Conservation (phyloP, 495 filamentous ascomycete species). For the Podospora fimiseda region DNA sequence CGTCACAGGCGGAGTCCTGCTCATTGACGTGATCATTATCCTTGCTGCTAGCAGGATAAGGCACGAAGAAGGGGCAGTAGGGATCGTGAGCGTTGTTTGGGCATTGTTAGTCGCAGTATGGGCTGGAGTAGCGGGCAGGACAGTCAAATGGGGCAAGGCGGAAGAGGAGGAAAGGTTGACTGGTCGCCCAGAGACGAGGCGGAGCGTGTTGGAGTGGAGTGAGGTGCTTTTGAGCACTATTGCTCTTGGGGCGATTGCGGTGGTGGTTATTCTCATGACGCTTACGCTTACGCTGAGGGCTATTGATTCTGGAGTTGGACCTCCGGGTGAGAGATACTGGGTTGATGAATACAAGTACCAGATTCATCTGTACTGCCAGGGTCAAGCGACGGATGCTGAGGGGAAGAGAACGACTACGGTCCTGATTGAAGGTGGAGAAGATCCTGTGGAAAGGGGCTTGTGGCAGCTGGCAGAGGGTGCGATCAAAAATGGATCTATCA, state of each 20-base stretch:
- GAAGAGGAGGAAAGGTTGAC: conserved; percentile 92
- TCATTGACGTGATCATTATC: conserved; percentile 74
- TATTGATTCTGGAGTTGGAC: conserved; percentile 61
- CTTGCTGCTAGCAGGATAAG: conserved; percentile 63
- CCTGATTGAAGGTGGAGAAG: conserved; percentile 73
- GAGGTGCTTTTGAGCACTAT: conserved; percentile 67
- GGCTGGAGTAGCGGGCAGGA: conserved; percentile 42
- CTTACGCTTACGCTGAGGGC: conserved; percentile 70
- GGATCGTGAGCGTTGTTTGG: conserved; percentile 77
- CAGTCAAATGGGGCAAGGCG: conserved; percentile 81
- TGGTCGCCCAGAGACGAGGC: conserved; percentile 78
- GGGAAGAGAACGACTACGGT: conserved; percentile 60
- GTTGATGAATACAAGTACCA: conserved; percentile 77
- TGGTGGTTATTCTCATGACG: conserved; percentile 66
- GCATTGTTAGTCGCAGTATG: conserved; percentile 41
- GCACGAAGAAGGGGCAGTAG: conserved; percentile 83
- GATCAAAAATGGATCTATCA: conserved; percentile 65
- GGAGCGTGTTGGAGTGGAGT: conserved; percentile 74
- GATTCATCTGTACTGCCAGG: conserved; percentile 79
- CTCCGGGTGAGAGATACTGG: conserved; percentile 65
- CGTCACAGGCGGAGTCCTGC: conserved; percentile 61
- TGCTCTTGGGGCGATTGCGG: conserved; percentile 56
- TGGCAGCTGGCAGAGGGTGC: conserved; percentile 64
- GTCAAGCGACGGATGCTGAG: conserved; percentile 48
- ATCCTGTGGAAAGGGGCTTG: conserved; percentile 67